Percentiles rank a stretch among this genome's conserved stretches.
These are phyloP conservation scores for Trichoderma hamatum DNA, from an alignment of 2,329 filamentous ascomycete genomes.

Conservation along the genomic window DNA sequence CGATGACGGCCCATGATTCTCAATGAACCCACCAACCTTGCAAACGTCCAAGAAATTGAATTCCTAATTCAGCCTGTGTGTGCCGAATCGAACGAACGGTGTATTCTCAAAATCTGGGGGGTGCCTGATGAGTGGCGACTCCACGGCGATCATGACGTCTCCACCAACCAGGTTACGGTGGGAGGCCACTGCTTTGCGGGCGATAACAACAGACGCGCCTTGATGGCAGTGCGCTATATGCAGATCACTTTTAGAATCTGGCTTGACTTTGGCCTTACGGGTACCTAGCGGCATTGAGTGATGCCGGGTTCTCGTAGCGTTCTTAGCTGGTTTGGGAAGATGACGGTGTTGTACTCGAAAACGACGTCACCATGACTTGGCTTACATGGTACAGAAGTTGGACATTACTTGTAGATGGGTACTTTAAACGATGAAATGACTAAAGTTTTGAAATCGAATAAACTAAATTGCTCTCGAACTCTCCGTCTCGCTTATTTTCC, in stretches of 20 bases:
- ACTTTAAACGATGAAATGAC: background rate
- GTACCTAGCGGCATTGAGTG: background rate
- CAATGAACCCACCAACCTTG: background rate
- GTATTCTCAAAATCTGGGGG: background rate
- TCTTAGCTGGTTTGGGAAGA: background rate
- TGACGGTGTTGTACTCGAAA: background rate
- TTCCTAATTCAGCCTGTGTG: background rate
- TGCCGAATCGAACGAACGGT: background rate
- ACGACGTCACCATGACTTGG: conserved; percentile 19
- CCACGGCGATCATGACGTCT: conserved; percentile 7
- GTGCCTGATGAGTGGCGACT: background rate
- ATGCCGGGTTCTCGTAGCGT: background rate
- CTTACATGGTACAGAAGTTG: background rate
- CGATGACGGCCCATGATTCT: background rate
- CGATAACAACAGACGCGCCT: background rate
- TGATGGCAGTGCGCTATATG: background rate
- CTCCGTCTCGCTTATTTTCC: background rate
- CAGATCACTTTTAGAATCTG: conserved; percentile 3
- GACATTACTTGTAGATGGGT: background rate
- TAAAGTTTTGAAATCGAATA: background rate
- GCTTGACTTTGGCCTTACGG: background rate
- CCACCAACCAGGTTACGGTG: background rate
- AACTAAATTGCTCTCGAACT: background rate
- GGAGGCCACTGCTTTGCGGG: background rate
- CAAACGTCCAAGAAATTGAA: background rate